phyloP scores from a whole-genome alignment of 495 filamentous ascomycete genomes.

The Bombardia bombarda region DNA sequence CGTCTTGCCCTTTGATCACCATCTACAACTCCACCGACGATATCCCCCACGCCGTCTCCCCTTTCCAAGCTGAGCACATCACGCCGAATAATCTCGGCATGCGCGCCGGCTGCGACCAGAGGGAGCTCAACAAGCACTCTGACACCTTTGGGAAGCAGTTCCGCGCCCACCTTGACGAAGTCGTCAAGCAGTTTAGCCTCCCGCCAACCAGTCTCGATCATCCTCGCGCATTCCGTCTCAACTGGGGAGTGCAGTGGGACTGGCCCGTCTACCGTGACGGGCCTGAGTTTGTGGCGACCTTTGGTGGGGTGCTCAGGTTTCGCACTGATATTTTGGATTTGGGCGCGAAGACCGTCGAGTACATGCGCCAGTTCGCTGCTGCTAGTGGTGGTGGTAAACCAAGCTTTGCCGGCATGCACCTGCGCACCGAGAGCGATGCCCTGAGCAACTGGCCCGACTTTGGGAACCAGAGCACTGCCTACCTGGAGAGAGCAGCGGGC shows the following conservation, averaged over 20 bases:
- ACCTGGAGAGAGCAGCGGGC: slow-evolving; percentile 20
- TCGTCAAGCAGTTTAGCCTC: slow-evolving; percentile 16
- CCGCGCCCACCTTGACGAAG: slow-evolving; percentile 14
- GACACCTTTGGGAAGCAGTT: slow-evolving; percentile 31
- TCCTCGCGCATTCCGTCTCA: slow-evolving; percentile 29
- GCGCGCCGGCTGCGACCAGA: slow-evolving; percentile 32
- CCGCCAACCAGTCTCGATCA: slow-evolving; percentile 17
- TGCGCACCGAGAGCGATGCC: slow-evolving; percentile 35
- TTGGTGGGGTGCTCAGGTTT: slow-evolving; percentile 32
- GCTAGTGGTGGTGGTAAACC: background rate
- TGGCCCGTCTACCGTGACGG: slow-evolving; percentile 35
- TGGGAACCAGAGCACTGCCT: slow-evolving; percentile 30
- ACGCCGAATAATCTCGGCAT: slow-evolving; percentile 33
- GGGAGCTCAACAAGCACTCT: slow-evolving; percentile 39
- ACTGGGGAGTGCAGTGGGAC: slow-evolving; percentile 41
- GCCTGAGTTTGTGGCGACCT: slow-evolving; percentile 32
- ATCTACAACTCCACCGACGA: slow-evolving; percentile 26
- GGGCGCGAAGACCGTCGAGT: slow-evolving; percentile 17
- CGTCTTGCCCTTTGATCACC: slow-evolving; percentile 33
- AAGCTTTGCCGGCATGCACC: slow-evolving; percentile 29
- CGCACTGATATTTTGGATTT: slow-evolving; percentile 29
- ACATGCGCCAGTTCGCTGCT: slow-evolving; percentile 21
- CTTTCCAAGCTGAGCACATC: slow-evolving; percentile 24
- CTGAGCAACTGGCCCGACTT: slow-evolving; percentile 32
- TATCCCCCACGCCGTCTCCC: slow-evolving; percentile 28